Evolutionary conservation across 78 protist genomes (phyloP).

Genomic region (Speleostelium caveatum): DNA sequence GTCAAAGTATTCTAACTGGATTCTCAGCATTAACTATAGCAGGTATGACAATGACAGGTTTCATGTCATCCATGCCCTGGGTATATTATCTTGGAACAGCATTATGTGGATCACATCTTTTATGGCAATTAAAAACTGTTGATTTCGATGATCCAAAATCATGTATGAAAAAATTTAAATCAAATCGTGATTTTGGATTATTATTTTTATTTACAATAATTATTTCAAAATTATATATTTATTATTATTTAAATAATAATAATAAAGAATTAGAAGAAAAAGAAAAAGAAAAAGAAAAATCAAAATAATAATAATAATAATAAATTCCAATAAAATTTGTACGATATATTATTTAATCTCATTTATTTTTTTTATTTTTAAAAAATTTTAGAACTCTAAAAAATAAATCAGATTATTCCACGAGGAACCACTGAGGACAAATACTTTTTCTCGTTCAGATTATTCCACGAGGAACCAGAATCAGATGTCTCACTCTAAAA

Average conservation of each 20-base stretch:
- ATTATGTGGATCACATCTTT: slow-evolving; percentile 62
- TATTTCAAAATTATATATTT: slow-evolving; percentile 12
- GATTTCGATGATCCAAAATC: slow-evolving; percentile 55
- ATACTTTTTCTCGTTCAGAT: too few relatives aligned
- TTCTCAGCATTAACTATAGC: slow-evolving; percentile 62
- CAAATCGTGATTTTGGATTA: slow-evolving; percentile 47
- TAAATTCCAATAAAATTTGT: too few relatives aligned
- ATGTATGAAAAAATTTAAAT: slow-evolving; percentile 50
- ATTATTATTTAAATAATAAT: not conserved
- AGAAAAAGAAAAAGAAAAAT: not conserved
- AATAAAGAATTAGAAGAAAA: not conserved
- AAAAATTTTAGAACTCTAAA: not conserved
- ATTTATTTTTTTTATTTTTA: too few relatives aligned
- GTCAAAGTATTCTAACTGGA: slow-evolving; percentile 24
- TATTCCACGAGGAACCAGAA: too few relatives aligned
- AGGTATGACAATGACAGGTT: slow-evolving; percentile 44
- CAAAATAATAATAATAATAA: too few relatives aligned
- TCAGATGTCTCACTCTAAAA: too few relatives aligned
- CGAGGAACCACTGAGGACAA: too few relatives aligned
- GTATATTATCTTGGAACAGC: slow-evolving; percentile 38
- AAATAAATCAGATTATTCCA: too few relatives aligned
- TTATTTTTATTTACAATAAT: slow-evolving; percentile 32
- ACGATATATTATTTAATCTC: too few relatives aligned
- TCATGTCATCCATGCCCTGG: slow-evolving; percentile 31
- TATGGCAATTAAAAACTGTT: slow-evolving; percentile 84